These are phyloP conservation scores for Ceratobasidium sp. DNA, from an alignment of 1,284 basidiomycete genomes.

Conservation along the genomic window DNA sequence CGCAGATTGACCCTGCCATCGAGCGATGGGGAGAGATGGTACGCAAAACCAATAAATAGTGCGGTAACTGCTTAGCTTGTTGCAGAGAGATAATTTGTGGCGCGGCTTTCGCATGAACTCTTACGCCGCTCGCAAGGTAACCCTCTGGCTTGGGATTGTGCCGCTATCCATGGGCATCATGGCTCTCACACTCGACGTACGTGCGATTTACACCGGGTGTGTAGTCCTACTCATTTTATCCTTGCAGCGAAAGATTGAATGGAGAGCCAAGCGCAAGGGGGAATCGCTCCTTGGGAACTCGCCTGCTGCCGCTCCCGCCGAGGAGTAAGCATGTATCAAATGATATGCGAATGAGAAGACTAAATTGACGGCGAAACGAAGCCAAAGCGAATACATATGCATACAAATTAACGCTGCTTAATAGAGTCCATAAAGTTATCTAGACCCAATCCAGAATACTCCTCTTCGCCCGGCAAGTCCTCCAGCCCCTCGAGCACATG, in stretches of 20 bases:
- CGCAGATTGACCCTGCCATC: slow-evolving; percentile 48
- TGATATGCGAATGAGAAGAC: slow-evolving; percentile 14
- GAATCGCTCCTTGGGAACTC: slow-evolving; percentile 42
- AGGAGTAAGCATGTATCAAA: slow-evolving; percentile 15
- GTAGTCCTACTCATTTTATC: not conserved
- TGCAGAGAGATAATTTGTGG: slow-evolving; percentile 48
- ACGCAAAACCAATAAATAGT: not conserved
- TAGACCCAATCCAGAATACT: slow-evolving; percentile 88
- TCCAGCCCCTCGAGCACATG: slow-evolving; percentile 87
- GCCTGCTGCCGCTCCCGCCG: slow-evolving; percentile 17
- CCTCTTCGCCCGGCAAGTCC: slow-evolving; percentile 89
- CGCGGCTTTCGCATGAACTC: slow-evolving; percentile 48
- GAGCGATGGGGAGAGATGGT: slow-evolving; percentile 49
- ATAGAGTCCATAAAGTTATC: slow-evolving; percentile 83
- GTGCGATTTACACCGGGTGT: not conserved
- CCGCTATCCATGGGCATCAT: slow-evolving; percentile 36
- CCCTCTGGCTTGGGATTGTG: slow-evolving; percentile 42
- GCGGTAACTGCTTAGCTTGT: not conserved
- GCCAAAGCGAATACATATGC: slow-evolving; percentile 43
- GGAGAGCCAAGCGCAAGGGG: slow-evolving; percentile 48
- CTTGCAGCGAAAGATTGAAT: slow-evolving; percentile 43
- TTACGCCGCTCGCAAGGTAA: slow-evolving; percentile 45
- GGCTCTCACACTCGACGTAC: slow-evolving; percentile 45
- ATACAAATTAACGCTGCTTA: slow-evolving; percentile 46
- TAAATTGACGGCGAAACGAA: slow-evolving; percentile 12